Evolutionary conservation across 1,139 yeast species (phyloP).

Genomic region (Suhomyces anneliseae): DNA sequence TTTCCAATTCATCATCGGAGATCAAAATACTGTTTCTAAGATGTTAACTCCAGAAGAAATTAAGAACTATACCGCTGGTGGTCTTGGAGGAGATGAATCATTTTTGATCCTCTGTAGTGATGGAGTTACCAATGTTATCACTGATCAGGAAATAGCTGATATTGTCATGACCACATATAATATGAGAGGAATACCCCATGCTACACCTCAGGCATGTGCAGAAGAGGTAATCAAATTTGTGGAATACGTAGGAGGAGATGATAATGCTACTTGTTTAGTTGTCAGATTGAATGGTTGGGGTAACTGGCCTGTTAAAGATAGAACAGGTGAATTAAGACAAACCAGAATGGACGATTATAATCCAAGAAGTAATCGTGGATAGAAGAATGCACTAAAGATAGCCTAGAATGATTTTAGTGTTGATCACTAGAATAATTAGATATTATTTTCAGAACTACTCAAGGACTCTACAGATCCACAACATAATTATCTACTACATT

Average conservation of each 20-base stretch:
- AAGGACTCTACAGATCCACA: too few species aligned
- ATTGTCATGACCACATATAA: slow-evolving; percentile 72
- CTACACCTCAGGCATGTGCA: slow-evolving; percentile 85
- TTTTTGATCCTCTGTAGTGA: slow-evolving; percentile 79
- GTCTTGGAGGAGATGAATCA: slow-evolving; percentile 76
- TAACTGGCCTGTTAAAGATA: slow-evolving; percentile 77
- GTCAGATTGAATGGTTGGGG: slow-evolving; percentile 90
- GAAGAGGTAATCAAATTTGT: slow-evolving; percentile 82
- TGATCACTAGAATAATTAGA: too few species aligned
- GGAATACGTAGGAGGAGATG: slow-evolving; percentile 88
- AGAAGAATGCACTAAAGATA: not conserved
- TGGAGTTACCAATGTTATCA: slow-evolving; percentile 77
- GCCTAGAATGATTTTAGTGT: too few species aligned
- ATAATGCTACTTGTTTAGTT: slow-evolving; percentile 88
- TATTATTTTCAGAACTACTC: too few species aligned
- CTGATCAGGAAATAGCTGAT: slow-evolving; percentile 92
- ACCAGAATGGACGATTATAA: slow-evolving; percentile 58
- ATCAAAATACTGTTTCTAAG: slow-evolving; percentile 31
- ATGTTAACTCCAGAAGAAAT: slow-evolving; percentile 42
- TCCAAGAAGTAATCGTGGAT: slow-evolving; percentile 26
- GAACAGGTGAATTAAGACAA: slow-evolving; percentile 81
- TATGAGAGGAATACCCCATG: slow-evolving; percentile 62
- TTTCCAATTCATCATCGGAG: slow-evolving; percentile 64
- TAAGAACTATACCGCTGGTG: slow-evolving; percentile 44
- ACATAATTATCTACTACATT: too few species aligned